phyloP scores from a whole-genome alignment of 2,329 filamentous ascomycete species.

The Tolypocladium sp. region DNA sequence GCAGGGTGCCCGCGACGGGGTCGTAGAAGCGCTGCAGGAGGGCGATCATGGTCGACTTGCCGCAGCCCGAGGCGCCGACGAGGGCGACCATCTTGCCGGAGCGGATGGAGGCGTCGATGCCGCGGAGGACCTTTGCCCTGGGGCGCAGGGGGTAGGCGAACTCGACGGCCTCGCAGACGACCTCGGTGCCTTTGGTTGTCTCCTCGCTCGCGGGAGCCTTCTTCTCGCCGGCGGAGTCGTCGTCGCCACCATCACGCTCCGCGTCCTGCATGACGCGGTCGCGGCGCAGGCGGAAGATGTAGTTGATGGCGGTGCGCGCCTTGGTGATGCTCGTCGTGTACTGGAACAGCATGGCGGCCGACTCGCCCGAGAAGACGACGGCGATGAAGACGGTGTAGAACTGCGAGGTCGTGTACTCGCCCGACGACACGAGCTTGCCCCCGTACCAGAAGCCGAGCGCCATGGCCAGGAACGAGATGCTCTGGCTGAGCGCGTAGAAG shows the following conservation, averaged over 20 bases:
- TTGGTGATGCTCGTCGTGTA: constrained; percentile 44
- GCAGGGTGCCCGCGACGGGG: constrained; percentile 19
- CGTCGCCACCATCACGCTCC: constrained; percentile 11
- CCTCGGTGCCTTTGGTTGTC: constrained; percentile 16
- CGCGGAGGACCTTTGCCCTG: constrained; percentile 23
- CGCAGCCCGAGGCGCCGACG: constrained; percentile 49
- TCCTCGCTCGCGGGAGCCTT: not conserved
- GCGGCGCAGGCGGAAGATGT: constrained; percentile 32
- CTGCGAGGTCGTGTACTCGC: constrained; percentile 36
- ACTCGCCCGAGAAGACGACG: constrained; percentile 35
- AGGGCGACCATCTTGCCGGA: constrained; percentile 43
- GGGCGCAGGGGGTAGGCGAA: constrained; percentile 47
- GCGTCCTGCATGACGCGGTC: constrained; percentile 20
- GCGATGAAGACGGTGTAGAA: constrained; percentile 45
- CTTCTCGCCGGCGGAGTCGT: constrained; percentile 2
- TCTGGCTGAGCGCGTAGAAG: constrained; percentile 31
- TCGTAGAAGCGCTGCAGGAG: constrained; percentile 37
- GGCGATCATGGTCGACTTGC: constrained; percentile 51
- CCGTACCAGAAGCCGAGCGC: constrained; percentile 32
- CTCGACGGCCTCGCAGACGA: constrained; percentile 41
- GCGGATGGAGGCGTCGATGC: constrained; percentile 29
- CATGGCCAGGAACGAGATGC: constrained; percentile 27
- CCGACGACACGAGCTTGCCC: constrained; percentile 26
- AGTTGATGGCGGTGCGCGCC: constrained; percentile 36
- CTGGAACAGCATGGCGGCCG: constrained; percentile 31